Base-by-base conservation (phyloP, 2,329 filamentous ascomycete species). In the Didymella lethalis region DNA sequence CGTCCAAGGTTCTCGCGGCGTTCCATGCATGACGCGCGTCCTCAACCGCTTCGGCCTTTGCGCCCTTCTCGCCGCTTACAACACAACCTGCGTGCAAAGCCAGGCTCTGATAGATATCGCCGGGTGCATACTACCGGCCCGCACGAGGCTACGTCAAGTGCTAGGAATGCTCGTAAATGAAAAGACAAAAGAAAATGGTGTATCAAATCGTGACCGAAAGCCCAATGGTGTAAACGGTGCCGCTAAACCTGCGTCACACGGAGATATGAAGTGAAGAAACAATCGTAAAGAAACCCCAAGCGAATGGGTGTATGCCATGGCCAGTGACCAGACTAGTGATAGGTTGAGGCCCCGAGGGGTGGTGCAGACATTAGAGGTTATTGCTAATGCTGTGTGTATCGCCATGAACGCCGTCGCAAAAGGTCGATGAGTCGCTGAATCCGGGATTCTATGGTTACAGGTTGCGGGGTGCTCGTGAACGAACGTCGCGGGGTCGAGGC, bases 301-400 rank as follows among this genome's bases (percentile, higher is more conserved):
- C 32, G 12, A 14, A 16, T 54, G 46, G 51, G 56, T 47, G 45
- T 44, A n/a, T 51, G 61, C 62, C 53, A 48, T 63, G 52, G 51
- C 64, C 52, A 36, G 64, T 50, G 56, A 69, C 66, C 65, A 66
- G 58, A 62, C 62, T 54, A 66, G 63, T 55, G 60, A 62, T 73
- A 69, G 63, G 65, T 69, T 71, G 67, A 52, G 49, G 44, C 55
- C 68, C 66, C 64, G 61, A 65, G 59, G 61, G 68, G 57, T 56
- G 54, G 63, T 65, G 64, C 70, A 75, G 68, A 75, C 71, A 75
- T 75, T 75, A 75, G 60, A 66, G 58, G 57, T 73, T 70, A 70
- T 52, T 44, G 58, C 64, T 66, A 62, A 65, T 71, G 68, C 67
- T 65, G 60, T 64, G 57, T 48, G 59, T 62, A 55, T 61, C 68